Evolutionary conservation across 1,284 basidiomycete genomes (phyloP), one percentile per base, ranked within the genome.

Genomic region (Ceratobasidium sp.): DNA sequence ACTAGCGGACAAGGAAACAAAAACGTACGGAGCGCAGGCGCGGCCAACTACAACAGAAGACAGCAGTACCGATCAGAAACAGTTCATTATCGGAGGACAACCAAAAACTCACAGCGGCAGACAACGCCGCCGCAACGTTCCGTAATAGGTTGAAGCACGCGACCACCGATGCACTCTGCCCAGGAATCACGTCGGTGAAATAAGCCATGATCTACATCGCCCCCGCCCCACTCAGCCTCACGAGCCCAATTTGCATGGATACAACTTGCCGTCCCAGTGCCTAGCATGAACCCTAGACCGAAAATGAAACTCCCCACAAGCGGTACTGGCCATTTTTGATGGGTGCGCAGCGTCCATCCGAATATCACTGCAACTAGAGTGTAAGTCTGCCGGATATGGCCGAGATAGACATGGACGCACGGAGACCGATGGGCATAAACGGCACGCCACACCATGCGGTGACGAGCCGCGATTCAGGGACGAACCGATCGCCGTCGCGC

Each of bases 321-420:
- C 0, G 80, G 79, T 1, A 77, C 77, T 33, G 79, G 79, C 78
- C 79, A 80, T 66, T 78, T 77, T 2, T 77, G 74, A 21, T 73
- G 71, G 0, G 70, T 70, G 38, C 76, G 73, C 2, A 79, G 75
- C 1, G 78, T 75, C 81, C 81, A 81, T 12, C 79, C 81, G 58
- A 80, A 81, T 25, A 79, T 74, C 60, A 81, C 66, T 69, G 53
- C 18, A 25, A 18, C 40, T 25, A 59, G 63, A n/a, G n/a, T 11
- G 51, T 42, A 40, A 67, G 63, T 67, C 28, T 23, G 51, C 28
- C 33, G 49, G 49, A 28, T 9, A 28, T 23, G 18, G 4, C 42
- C 59, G 40, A 25, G 28, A 61, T 1, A 16, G n/a, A 23, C 21
- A 42, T 21, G 16, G 18, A 59, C 66, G 38, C 42, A 69, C 66